These are phyloP conservation scores for Oryza nivara DNA, from an alignment of 176 grass and related monocot genomes.

Conservation along the genomic window DNA sequence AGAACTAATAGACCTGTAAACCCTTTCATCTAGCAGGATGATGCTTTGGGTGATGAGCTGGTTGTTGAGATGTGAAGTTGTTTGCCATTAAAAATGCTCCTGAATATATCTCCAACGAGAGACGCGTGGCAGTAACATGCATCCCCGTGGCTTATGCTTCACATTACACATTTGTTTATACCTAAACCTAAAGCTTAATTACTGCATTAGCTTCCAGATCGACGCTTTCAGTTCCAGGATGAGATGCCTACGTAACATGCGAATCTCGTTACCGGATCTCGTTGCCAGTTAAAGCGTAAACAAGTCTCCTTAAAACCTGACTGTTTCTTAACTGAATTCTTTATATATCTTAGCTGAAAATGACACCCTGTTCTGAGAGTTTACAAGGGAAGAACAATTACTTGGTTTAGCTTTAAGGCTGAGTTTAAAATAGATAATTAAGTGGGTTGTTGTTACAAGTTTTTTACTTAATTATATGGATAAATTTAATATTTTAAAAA, in stretches of 20 bases:
- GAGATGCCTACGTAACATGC: neutral
- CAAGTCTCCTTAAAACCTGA: neutral
- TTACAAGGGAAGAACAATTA: neutral
- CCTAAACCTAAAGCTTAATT: neutral
- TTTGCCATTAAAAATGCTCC: constrained; percentile 1
- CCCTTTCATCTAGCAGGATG: neutral
- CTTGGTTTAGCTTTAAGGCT: too few species aligned
- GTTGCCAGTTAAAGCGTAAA: neutral
- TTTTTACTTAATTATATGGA: too few species aligned
- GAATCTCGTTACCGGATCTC: neutral
- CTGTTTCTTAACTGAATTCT: neutral
- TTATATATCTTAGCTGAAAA: neutral
- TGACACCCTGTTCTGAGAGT: neutral
- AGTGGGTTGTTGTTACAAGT: too few species aligned
- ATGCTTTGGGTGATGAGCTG: constrained; percentile 7
- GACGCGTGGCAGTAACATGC: constrained; percentile 15
- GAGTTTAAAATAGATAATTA: too few species aligned
- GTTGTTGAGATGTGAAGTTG: constrained; percentile 15
- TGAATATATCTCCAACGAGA: constrained; percentile 4
- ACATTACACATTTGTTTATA: neutral
- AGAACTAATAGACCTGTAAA: neutral
- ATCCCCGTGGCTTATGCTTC: neutral
- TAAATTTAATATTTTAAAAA: too few species aligned
- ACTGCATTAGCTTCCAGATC: constrained; percentile 2
- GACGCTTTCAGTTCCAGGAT: neutral